Evolutionary conservation across 2,329 filamentous ascomycete genomes (phyloP), one percentile per base, ranked within the genome.

Genomic region (Arthrobotrys conoides): DNA sequence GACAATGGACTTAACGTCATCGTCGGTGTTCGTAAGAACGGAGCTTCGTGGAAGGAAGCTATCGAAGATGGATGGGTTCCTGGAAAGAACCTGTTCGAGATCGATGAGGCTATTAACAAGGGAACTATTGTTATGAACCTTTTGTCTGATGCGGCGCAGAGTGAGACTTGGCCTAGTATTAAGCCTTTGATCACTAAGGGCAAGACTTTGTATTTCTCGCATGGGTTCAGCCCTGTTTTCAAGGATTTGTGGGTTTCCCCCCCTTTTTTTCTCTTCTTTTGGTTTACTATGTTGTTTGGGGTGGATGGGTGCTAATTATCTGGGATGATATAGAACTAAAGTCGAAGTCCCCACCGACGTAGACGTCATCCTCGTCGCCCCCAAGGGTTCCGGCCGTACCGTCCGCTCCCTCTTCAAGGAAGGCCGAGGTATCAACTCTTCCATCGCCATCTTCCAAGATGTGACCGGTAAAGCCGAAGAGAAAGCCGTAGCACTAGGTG

Each of bases 161-260:
- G 91, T 84, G 96, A 98, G 92, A 99, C 96, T 81, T 99, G 96
- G 96, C 94, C 96, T 84, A 88, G 91, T 83, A 96, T 99, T 88
- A 98, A 97, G 92, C 96, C 96, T 85, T 93, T 97, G 88, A 89
- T 99, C 84, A 94, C 92, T 87, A 95, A 98, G 93, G 96, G 93
- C 89, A 99, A 99, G 95, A 99, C 96, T 80, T 93, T 99, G 83
- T 99, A 99, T 92, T 99, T 99, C 91, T 98, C 96, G 83, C 96
- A 99, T 91, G 96, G 96, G 85, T 99, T 99, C 93, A 98, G 96
- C 81, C 96, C 96, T 85, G 94, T 99, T 87, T 99, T 99, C 93
- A 97, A 97, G 90, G 92, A 97, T 86, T 91, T 96, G 73, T 77
- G 46, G 3, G 73, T 71, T 36, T 8, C 10, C 22, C 24, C 33